phyloP scores from a whole-genome alignment of 345 rosid species.

The Pelargonium nanum region DNA sequence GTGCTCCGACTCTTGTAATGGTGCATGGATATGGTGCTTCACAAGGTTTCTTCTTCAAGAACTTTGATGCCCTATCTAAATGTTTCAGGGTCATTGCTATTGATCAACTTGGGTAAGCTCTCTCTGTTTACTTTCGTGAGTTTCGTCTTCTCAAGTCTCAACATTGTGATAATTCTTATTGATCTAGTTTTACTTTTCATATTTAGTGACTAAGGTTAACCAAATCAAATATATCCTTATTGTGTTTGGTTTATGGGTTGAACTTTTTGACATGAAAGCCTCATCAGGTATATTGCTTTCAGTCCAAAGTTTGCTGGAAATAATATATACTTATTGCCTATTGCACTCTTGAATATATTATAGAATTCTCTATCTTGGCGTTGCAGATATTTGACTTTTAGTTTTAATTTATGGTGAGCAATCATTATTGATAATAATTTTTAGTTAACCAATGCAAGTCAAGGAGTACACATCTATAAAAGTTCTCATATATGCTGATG shows the following conservation, averaged over 20 bases:
- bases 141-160: no score
- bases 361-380: neutral
- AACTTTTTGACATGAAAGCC: neutral
- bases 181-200: neutral
- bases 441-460: neutral
- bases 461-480: neutral
- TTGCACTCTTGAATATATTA: neutral
- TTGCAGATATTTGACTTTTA: neutral
- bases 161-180: neutral
- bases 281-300: neutral
- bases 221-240: neutral
- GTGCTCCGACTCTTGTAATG: constrained; percentile 83
- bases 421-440: no score
- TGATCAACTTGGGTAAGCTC: constrained; percentile 87
- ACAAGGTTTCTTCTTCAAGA: constrained; percentile 89
- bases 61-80: constrained; percentile 75
- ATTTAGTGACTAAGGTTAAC: neutral
- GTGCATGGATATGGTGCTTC: constrained; percentile 96
- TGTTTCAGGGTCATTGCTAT: constrained; percentile 77
- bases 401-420: no score
- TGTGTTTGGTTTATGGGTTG: neutral
- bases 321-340: no score
- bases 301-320: neutral
- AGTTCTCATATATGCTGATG: neutral
- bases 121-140: neutral